Evolutionary conservation across 148 eudicot species (phyloP), one percentile per base, ranked within the genome.

Genomic region (Drosera capensis): DNA sequence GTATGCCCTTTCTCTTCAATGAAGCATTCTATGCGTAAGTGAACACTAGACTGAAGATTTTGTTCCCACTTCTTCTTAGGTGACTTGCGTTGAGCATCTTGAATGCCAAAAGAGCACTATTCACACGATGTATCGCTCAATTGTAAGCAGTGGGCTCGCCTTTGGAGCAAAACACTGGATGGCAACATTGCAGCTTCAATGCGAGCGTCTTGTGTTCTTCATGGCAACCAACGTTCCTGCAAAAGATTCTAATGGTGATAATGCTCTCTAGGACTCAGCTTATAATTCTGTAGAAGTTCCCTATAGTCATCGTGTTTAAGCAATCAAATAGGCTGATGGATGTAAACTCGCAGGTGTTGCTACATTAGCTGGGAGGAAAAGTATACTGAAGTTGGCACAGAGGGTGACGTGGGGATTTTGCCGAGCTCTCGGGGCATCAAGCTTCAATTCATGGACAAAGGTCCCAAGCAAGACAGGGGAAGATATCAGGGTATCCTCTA

Each of bases 191-290:
- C 94, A 92, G 52, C 78, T 60, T 46, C 95, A 92, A 51, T 85
- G 99, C 18, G 95, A 92, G 56, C 79, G 86, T 34, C 74, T 77
- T 5, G 86, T 77, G 18, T 85, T 85, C 71, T 71, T 76, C 57
- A 71, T 81, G 82, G 99, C 99, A 45, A 92, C 99, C 37, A 92
- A 85, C 46, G 79, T 92, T 48, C 95, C 95, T 34, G 73, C 79
- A 7, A 84, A 76, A 56, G 99, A 90, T 54, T 84, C 95, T 40
- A 80, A 62, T 48, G 85, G 99, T 84, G 72, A 24, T 25, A 4
- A 56, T 24, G 17, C 24, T 25, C 7, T 7, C 17, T 12, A 9
- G 8, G 8, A n/a, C 25, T 20, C 4, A 8, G 4, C 3, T 3
- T 21, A 23, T 9, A 37, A 22, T 6, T 20, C 23, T 18, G 14